A percentile compares a stretch with the other conserved stretches of the same genome.
These are phyloP conservation scores for Apium graveolens DNA, from an alignment of 129 eudicot genomes.

Conservation along the genomic window DNA sequence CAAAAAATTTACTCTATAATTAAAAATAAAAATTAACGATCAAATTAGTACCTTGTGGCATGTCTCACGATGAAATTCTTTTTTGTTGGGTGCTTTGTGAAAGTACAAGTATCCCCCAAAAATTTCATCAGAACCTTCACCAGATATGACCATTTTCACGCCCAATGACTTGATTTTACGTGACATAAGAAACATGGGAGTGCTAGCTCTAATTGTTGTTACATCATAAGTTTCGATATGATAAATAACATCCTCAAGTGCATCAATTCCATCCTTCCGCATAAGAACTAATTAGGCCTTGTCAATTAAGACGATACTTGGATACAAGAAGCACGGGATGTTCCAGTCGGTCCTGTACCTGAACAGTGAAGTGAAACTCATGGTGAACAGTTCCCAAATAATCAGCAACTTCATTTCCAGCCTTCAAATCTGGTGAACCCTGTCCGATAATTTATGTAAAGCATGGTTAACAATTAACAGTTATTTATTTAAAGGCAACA, in stretches of 20 bases:
- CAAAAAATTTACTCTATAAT: not conserved
- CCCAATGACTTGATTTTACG: conserved; percentile 90
- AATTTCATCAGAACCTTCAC: conserved; percentile 94
- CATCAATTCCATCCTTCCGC: conserved; percentile 84
- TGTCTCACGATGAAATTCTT: conserved; percentile 37
- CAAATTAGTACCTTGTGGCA: conserved; percentile 26
- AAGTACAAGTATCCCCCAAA: conserved; percentile 89
- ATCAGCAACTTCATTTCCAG: conserved; percentile 86
- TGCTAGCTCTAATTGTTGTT: conserved; percentile 79
- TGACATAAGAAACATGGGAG: conserved; percentile 95
- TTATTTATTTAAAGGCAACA: not conserved
- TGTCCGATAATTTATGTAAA: not conserved
- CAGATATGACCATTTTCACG: conserved; percentile 89
- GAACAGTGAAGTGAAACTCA: conserved; percentile 80
- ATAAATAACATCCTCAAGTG: conserved; percentile 87
- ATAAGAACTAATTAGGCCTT: not conserved
- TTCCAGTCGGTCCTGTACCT: conserved; percentile 31
- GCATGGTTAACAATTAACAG: no score
- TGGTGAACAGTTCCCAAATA: conserved; percentile 85
- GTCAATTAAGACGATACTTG: not conserved
- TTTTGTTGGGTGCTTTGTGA: conserved; percentile 94
- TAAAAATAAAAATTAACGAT: no score
- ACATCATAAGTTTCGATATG: conserved; percentile 88
- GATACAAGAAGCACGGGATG: not conserved
- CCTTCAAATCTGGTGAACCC: conserved; percentile 82